Evolutionary conservation across 768 basidiomycete species (phyloP), one percentile per base, ranked within the genome.

Genomic region (Mycena sanguinolenta): DNA sequence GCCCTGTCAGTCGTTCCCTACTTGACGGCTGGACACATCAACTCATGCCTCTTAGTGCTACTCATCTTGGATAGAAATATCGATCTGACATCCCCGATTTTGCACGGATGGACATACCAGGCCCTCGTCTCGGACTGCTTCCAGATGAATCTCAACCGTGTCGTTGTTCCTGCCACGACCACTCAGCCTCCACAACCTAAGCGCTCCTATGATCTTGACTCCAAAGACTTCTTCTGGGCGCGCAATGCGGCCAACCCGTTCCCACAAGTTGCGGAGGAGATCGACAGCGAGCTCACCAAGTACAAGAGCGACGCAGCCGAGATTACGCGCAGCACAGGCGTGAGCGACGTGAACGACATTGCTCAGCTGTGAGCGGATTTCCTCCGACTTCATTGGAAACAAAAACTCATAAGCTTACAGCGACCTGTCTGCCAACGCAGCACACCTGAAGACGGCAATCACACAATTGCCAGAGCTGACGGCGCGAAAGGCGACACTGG

Each of bases 21-120:
- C 52, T 58, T 4, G 21, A 53, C 25, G 17, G 68, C 73, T 21
- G 58, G 60, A 52, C 39, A 16, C 54, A 69, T 58, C 75, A 70
- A 69, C 16, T 74, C 46, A 50, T 59, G 63, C n/a, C 61, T 46
- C 50, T 9, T 75, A 98, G 97, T 99, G 57, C 86, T 99, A 10
- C 90, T 98, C 61, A 92, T 99, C 63, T 85, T 99, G 53, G 98
- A 99, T 78, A 88, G 98, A 28, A 99, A 99, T 76, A 85, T 99
- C 63, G 98, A 99, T 77, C 86, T 99, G 17, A 93, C 96, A 2
- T 93, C 98, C 10, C 94, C 97, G 85, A 78, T 99, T 23, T 93
- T 94, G 2, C 98, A 99, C 77, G 97, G 97, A 3, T 99, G 98
- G 98, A 99, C 98, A 44, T 99, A 99, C 76, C 98, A 99, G 82